Base-by-base conservation (phyloP, 2,329 filamentous ascomycete genomes). In the Aspergillaceae sp. region DNA sequence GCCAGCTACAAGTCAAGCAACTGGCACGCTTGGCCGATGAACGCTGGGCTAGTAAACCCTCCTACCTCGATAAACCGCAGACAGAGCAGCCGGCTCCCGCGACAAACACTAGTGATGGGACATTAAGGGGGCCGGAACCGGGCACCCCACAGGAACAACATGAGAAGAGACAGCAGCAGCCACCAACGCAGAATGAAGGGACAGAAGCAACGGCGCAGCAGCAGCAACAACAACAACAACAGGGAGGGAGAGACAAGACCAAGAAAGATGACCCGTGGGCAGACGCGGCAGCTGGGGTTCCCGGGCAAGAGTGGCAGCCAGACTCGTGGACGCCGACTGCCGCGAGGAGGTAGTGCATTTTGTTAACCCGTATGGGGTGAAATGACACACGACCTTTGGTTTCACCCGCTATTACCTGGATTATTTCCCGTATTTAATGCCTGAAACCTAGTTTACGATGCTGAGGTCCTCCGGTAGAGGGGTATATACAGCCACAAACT, bases 291-390 rank as follows among this genome's bases (percentile, higher is more conserved):
- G 69, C 69, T n/a, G 74, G 46, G 2, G 49, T 72, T 0, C 78
- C 80, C 0, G 73, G 81, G 45, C 81, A 86, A 60, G 71, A 67
- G n/a, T 86, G 82, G 81, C 80, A 85, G 63, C 84, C 84, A 0
- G 60, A 77, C 41, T 68, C 79, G 3, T 87, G 83, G 83, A 68
- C 62, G 4, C 79, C 79, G 3, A 63, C 64, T 2, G 54, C 70
- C n/a, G 60, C 62, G 29, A 70, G 67, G 55, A 56, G 62, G 48
- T 69, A 19, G 19, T 19, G 19, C 19, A 19, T 19, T 19, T 1
- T 19, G 19, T 19, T 19, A 19, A 19, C 19, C 19, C 19, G 19
- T 19, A 19, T 19, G 19, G 2, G 19, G 19, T 19, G 2, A 19
- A 19, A 19, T 19, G 19, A 19, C 19, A 19, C 19, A 19, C 19